Evolutionary conservation across 169 alveolate genomes (phyloP).

Genomic region (Plasmodium inui): DNA sequence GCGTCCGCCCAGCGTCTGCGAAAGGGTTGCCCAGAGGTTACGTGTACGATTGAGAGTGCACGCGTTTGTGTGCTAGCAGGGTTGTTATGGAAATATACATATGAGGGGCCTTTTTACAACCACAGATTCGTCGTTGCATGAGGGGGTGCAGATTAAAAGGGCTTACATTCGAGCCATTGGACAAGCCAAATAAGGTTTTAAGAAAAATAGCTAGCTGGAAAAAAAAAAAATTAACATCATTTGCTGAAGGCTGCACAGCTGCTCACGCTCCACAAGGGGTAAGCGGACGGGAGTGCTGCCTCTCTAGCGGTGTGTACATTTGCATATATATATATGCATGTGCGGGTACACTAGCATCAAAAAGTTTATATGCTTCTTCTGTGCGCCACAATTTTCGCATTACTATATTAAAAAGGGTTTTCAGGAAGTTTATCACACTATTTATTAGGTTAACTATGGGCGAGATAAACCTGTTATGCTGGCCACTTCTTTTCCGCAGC

Average conservation of each 20-base stretch:
- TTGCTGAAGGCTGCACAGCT: not conserved
- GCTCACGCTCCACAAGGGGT: not conserved
- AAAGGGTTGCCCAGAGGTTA: not conserved
- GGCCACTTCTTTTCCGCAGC: conserved; percentile 12
- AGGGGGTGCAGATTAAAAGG: not conserved
- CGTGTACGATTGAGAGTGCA: not conserved
- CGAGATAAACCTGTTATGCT: conserved; percentile 21
- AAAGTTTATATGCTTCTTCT: not conserved
- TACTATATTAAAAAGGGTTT: conserved; percentile 52
- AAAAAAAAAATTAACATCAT: conserved; percentile 35
- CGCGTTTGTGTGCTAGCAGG: not conserved
- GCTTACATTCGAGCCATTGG: conserved; percentile 26
- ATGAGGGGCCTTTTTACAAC: not conserved
- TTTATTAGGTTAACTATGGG: conserved; percentile 50
- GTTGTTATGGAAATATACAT: not conserved
- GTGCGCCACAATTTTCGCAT: not conserved
- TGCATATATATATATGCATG: not conserved
- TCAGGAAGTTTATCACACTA: conserved; percentile 25
- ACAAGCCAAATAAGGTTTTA: conserved; percentile 52
- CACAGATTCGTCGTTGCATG: not conserved
- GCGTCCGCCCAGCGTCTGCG: conserved; percentile 24
- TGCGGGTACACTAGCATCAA: not conserved
- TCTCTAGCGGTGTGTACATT: not conserved
- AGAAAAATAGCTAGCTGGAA: conserved; percentile 57
- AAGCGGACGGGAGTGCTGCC: not conserved